Conservation (phyloP, 1,139 yeast species). For the Geotrichum histeridarum region DNA sequence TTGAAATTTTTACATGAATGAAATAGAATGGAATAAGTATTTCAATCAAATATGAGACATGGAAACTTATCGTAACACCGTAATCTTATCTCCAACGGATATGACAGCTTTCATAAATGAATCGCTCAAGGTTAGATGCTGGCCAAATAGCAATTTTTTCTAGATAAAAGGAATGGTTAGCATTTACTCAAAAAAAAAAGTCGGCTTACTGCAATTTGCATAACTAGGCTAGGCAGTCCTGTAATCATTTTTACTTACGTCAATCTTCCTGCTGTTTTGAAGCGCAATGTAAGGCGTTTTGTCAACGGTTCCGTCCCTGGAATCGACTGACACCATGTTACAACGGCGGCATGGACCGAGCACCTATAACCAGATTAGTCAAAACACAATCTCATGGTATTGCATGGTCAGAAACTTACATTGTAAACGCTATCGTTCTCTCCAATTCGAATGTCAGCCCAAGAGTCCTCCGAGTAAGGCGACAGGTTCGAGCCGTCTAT, state of each 20-base stretch:
- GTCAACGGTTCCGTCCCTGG: conserved; percentile 38
- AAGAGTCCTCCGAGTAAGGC: conserved; percentile 39
- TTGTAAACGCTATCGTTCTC: conserved; percentile 18
- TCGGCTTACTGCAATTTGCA: background rate
- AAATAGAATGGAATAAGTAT: background rate
- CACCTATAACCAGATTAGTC: conserved; percentile 12
- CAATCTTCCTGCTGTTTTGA: conserved; percentile 27
- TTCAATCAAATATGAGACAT: too few relatives aligned
- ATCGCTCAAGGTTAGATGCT: conserved; percentile 23
- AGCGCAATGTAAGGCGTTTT: conserved; percentile 35
- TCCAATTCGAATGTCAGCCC: conserved; percentile 29
- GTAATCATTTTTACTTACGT: conserved; percentile 5
- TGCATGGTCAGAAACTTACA: conserved; percentile 16
- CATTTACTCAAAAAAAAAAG: too few relatives aligned
- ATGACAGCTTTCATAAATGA: background rate
- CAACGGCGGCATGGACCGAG: conserved; percentile 41
- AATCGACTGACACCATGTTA: conserved; percentile 41
- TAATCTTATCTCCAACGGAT: conserved; percentile 4
- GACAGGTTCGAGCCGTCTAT: conserved; percentile 27
- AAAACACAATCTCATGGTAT: background rate
- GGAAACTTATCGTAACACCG: background rate
- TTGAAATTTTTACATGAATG: background rate
- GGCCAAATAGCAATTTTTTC: conserved; percentile 25
- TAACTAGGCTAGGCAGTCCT: too few relatives aligned
- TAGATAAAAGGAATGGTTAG: background rate